These are phyloP conservation scores for Phaeoacremonium minimum DNA, from an alignment of 2,329 filamentous ascomycete genomes.

Conservation along the genomic window DNA sequence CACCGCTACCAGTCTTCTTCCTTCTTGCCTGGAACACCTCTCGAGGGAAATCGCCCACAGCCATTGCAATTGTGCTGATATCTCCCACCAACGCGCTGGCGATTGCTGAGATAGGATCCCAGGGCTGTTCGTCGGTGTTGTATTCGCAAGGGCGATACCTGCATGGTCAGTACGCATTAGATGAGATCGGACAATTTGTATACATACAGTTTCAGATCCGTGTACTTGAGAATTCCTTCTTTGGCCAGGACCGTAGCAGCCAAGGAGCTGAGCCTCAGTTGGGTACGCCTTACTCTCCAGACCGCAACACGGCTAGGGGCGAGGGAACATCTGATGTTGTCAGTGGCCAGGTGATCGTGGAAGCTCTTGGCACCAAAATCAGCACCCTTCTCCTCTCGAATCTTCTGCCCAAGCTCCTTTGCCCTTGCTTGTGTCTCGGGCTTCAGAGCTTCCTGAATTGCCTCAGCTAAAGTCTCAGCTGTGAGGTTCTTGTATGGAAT, in stretches of 20 bases:
- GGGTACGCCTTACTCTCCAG: constrained; percentile 68
- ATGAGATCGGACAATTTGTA: background rate
- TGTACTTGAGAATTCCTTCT: constrained; percentile 60
- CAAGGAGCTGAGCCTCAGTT: constrained; percentile 65
- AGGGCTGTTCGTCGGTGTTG: constrained; percentile 72
- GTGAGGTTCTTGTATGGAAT: constrained; percentile 67
- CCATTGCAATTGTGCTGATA: constrained; percentile 76
- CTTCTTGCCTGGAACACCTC: constrained; percentile 47
- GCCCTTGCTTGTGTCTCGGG: constrained; percentile 55
- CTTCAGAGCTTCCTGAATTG: constrained; percentile 57
- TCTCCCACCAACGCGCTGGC: constrained; percentile 78
- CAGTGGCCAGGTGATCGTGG: constrained; percentile 63
- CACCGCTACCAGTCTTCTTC: constrained; percentile 7
- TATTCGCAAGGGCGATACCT: constrained; percentile 60
- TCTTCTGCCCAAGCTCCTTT: constrained; percentile 55
- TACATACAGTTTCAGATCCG: constrained; percentile 67
- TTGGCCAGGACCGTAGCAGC: constrained; percentile 67
- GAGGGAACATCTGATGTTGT: constrained; percentile 65
- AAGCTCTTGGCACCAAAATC: constrained; percentile 64
- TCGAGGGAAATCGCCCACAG: constrained; percentile 68
- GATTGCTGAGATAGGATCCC: constrained; percentile 74
- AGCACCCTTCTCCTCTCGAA: constrained; percentile 56
- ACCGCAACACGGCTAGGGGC: constrained; percentile 65
- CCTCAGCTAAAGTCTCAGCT: constrained; percentile 59
- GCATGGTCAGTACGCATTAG: constrained; percentile 6